Evolutionary conservation across 257 asterid genomes (phyloP), one percentile per base, ranked within the genome.

Genomic region (Cinchona pubescens): DNA sequence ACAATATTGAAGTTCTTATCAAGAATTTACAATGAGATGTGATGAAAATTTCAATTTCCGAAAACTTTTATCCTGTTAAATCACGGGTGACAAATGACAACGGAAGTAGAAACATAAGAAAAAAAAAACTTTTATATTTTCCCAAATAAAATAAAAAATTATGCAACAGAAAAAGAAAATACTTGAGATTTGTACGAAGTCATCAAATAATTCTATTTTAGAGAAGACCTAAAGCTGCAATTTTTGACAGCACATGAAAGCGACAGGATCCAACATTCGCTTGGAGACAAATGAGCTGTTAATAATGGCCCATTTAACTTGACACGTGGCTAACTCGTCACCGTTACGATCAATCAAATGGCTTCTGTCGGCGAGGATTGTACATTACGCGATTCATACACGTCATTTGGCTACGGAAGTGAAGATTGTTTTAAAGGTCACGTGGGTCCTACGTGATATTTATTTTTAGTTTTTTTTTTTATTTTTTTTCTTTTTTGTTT

Each of bases 201-300:
- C 37, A 25, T 38, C 42, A 38, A n/a, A 72, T 35, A 53, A 72
- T 29, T 58, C 14, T 25, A 58, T n/a, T 58, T 72, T 56, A 43
- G 75, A 71, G 38, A 68, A 43, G 59, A 68, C 27, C 40, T 2
- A 45, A 25, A 21, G 8, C 7, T 30, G 34, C 75, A 49, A 70
- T 49, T 51, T 59, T 58, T 27, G 76, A 42, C 76, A 73, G 59
- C 76, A 18, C 76, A 73, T 59, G 69, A 73, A 27, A 59, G 69
- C 76, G 76, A 73, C 76, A 27, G 59, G n/a, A n/a, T n/a, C 69
- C 68, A 73, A 42, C 76, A 59, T 40, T n/a, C 2, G 56, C 42
- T 25, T 23, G 5, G 27, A 25, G 67, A 25, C 25, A 5, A 40
- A 10, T 40, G 18, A 56, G 76, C 58, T 72, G 76, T 73, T 43